phyloP scores from a whole-genome alignment of 495 filamentous ascomycete species.

The Daldinia concentrica region DNA sequence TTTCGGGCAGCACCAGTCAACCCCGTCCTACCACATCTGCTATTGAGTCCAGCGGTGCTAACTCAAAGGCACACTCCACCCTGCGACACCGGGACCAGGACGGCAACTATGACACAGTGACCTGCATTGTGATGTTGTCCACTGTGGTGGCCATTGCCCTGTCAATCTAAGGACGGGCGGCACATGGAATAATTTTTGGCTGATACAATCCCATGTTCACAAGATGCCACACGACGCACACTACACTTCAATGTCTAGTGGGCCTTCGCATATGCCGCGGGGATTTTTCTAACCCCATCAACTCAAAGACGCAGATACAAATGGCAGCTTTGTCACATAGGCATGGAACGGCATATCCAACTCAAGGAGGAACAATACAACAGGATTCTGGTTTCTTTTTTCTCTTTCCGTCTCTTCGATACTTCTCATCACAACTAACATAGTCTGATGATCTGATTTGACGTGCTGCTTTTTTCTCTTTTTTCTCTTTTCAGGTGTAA shows the following conservation, averaged over 20 bases:
- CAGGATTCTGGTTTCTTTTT: neutral
- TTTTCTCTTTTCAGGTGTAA: neutral
- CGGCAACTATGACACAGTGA: neutral
- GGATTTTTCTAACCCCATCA: neutral
- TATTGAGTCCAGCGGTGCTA: neutral
- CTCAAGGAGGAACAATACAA: neutral
- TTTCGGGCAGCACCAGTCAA: neutral
- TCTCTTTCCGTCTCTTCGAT: neutral
- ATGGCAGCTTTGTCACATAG: neutral
- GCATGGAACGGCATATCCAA: neutral
- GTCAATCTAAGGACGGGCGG: neutral
- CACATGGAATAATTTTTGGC: neutral
- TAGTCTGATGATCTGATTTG: neutral
- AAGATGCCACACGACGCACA: neutral
- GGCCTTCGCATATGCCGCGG: neutral
- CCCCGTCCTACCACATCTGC: neutral
- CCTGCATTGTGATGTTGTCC: slow-evolving; percentile 29
- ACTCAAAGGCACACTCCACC: neutral
- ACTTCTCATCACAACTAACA: neutral
- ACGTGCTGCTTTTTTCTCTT: neutral
- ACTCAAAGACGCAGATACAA: neutral
- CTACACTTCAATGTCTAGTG: neutral
- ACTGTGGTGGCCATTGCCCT: slow-evolving; percentile 3
- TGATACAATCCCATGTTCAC: neutral
- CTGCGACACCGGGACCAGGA: neutral